Conservation (phyloP, 495 filamentous ascomycete species). For the Tuber melanosporum region DNA sequence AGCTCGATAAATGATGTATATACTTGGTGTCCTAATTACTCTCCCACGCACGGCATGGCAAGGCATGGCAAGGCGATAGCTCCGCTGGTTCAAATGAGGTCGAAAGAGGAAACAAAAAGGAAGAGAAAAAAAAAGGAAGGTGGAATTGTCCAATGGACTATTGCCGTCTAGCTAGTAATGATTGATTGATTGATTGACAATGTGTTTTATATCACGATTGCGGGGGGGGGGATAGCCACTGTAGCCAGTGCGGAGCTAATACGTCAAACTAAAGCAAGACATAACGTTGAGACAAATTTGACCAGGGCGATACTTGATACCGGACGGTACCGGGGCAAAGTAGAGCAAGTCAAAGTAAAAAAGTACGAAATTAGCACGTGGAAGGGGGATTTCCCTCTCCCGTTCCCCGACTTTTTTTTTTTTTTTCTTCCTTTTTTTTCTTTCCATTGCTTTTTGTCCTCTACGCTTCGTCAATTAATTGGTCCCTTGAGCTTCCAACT, state of each 20-base stretch:
- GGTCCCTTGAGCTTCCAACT: not conserved
- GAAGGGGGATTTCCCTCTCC: not conserved
- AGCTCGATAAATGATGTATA: not conserved
- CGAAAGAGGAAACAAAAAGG: not conserved
- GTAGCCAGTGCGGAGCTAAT: not conserved
- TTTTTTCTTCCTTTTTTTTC: slow-evolving; percentile 6
- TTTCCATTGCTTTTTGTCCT: not conserved
- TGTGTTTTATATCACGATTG: not conserved
- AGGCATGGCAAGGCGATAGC: not conserved
- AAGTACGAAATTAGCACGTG: not conserved
- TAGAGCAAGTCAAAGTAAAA: not conserved
- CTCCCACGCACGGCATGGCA: not conserved
- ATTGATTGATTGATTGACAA: not conserved
- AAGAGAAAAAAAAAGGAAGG: not conserved
- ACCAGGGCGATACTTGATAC: not conserved
- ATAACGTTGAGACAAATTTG: not conserved
- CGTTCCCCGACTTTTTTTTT: slow-evolving; percentile 25
- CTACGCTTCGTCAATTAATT: not conserved
- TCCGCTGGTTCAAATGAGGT: not conserved
- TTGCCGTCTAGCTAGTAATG: not conserved
- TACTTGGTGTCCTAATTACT: not conserved
- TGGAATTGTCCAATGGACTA: not conserved
- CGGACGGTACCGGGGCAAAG: not conserved
- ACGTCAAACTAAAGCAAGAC: not conserved
- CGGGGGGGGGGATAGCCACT: not conserved